Evolutionary conservation across 2,329 filamentous ascomycete species (phyloP), one percentile per base, ranked within the genome.

Genomic region (Sclerotinia subarctica): DNA sequence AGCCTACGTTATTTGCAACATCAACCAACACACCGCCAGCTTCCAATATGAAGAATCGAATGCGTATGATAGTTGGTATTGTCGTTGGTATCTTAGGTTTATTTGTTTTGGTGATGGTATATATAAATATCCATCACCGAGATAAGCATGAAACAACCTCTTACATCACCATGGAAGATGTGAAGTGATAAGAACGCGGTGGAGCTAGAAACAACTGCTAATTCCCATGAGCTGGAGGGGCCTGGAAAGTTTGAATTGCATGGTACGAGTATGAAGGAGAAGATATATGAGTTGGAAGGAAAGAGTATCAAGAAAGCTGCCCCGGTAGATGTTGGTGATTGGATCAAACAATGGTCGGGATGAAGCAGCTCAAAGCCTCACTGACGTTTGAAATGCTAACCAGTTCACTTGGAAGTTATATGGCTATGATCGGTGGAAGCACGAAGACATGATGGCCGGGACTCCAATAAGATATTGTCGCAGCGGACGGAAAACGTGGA

Each of bases 171-270:
- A 35, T 60, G 44, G 51, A 64, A 56, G 26, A 29, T 64, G 5
- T 38, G 51, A 19, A 24, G 47, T n/a, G 26, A 66, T 42, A 49
- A 19, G 4, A 42, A 64, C 54, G 47, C 46, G 24, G 19, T 60
- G 7, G 54, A 66, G 46, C 54, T 66, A n/a, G 53, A 66, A 52
- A 51, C 53, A 3, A 42, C 32, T 35, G 44, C 53, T 10, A 66
- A 66, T 49, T 19, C 42, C 17, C 54, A 51, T 49, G 64, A 66
- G 53, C 44, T 66, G 54, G 54, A 66, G 32, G 64, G 54, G 6
- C 24, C 44, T 7, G 44, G 44, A 42, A 66, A 66, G n/a, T 66
- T 49, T 42, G 64, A 66, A n/a, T 42, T 66, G 53, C 29, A 66
- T n/a, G 54, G 44, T 15, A 60, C 26, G 19, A 35, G 26, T 47